Base-by-base conservation (phyloP, 2,329 filamentous ascomycete genomes). In the Hymenoscyphus fructigenus region DNA sequence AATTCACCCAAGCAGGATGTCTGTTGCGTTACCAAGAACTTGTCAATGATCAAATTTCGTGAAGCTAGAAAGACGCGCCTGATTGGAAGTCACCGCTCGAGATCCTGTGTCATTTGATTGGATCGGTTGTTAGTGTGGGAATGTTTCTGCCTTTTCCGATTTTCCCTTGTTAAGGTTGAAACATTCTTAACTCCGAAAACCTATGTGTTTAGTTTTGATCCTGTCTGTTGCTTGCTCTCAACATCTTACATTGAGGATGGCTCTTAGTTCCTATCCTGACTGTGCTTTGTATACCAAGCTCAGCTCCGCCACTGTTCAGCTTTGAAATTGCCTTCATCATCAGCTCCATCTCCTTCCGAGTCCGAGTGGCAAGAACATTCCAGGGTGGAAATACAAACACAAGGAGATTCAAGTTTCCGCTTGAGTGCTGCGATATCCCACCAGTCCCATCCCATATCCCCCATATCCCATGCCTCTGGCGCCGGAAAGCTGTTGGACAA, bases 361-460 rank as follows among this genome's bases (percentile, higher is more conserved):
- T 53, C 47, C 47, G 23, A 53, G 47, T 53, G 1, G 12, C 47
- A 53, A 53, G 36, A 38, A 38, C 36, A 53, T 53, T 5, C 9
- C 17, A 50, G 17, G 44, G 20, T 32, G 23, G 17, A 57, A 59
- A 57, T 50, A 67, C 66, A 66, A 60, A 68, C 58, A 47, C 59
- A 58, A 63, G 44, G 50, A 65, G 65, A 65, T 67, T 64, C 67
- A 64, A 28, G 61, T 65, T 67, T 65, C 41, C 38, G 53, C 57
- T 65, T 41, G 60, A 47, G 20, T 26, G 17, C 59, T 29, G 38
- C 23, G 41, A 50, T 53, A 20, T 60, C 26, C 26, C 55, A 57
- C 29, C 29, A 29, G 26, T 57, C 55, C 26, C 55, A 29, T 57
- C 29, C 23, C 55, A 57, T 12, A 57, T 57, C 47, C 26, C 47